Base-by-base conservation (phyloP, 805 yeast species). In the Trichomonascus vanleenenianus region DNA sequence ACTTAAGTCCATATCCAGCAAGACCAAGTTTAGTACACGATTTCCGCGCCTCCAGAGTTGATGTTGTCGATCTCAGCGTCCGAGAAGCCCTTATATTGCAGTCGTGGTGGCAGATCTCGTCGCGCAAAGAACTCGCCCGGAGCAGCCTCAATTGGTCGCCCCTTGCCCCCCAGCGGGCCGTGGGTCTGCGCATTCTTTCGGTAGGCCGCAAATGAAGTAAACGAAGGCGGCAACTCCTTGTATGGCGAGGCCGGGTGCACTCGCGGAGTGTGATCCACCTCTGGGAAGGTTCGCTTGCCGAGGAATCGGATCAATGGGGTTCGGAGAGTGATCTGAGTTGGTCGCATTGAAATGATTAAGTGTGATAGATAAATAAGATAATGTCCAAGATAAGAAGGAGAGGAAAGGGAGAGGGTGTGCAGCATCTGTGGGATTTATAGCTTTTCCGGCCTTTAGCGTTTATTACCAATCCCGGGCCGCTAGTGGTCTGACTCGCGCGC, bases 41-140 rank as follows among this genome's bases (percentile, higher is more conserved):
- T 57, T 33, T 73, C 79, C 31, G 95, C 96, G 55, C 96, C 97
- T 46, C 97, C 98, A 44, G 76, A 72, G 55, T 79, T 75, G 55
- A 91, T 78, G 52, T 78, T 75, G 9, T 85, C 96, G 22, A 83
- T 78, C 65, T 91, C 98, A 12, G 55, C 45, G 15, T 77, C 85
- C 36, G 77, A 81, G 20, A 85, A 72, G 0, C 71, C 67, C 36
- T 72, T 68, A 61, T 81, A 84, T 65, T 82, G 80, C 71, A 84
- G 88, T 61, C 93, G 77, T 50, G 65, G 52, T 2, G 97, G 88
- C 48, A 91, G 73, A 45, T 81, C 75, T 43, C 75, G 67, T 52
- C 93, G 72, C 27, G 88, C 74, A 45, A 48, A 50, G 43, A 51
- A 52, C 45, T 62, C 64, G 37, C 61, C 63, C 16, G 45, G 53